Evolutionary conservation across 192 early-diverging fungal genomes (phyloP), one percentile per base, ranked within the genome.

Genomic region (Coemansia sp.): DNA sequence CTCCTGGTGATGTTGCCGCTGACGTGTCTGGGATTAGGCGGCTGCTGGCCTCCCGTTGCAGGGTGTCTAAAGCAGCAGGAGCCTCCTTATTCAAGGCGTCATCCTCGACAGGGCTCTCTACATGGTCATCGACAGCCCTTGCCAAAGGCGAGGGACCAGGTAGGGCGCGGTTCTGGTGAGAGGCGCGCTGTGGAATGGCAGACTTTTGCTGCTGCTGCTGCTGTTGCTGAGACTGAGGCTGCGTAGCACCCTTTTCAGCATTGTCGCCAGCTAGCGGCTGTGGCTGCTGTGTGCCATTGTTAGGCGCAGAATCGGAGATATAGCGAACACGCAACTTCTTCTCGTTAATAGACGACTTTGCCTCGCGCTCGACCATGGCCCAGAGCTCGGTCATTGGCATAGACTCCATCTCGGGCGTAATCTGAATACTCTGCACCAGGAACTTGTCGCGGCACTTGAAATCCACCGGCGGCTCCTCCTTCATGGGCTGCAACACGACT

Each of bases 361-460:
- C 67, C 16, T 86, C 82, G 51, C 82, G 76, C 65, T 92, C 90
- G 10, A 87, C 71, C 64, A 74, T 84, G 31, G 85, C 66, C 91
- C 89, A 92, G 83, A 90, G 62, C 50, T 94, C 92, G n/a, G 83
- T 66, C 28, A 86, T 67, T 21, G 84, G 76, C 66, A 93, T 73
- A 2, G 75, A 76, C 58, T 90, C 84, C 61, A 89, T 78, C 45
- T 93, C 88, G 23, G 80, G 78, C 18, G 89, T 85, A 16, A 96
- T 87, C 69, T 86, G 83, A 60, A 97, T 88, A 67, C 87, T 91
- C 75, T 95, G 93, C 23, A 99, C 87, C 51, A 97, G 77, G 66
- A 99, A 99, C 83, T 99, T 99, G 87, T 99, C 97, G 67, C 93
- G 93, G 85, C 93, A 93, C 67, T 91, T 94, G 66, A 79, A 88